Percentiles rank a stretch among this genome's conserved stretches.
These are phyloP conservation scores for Curvularia lunata DNA, from an alignment of 2,329 filamentous ascomycete genomes.

Conservation along the genomic window DNA sequence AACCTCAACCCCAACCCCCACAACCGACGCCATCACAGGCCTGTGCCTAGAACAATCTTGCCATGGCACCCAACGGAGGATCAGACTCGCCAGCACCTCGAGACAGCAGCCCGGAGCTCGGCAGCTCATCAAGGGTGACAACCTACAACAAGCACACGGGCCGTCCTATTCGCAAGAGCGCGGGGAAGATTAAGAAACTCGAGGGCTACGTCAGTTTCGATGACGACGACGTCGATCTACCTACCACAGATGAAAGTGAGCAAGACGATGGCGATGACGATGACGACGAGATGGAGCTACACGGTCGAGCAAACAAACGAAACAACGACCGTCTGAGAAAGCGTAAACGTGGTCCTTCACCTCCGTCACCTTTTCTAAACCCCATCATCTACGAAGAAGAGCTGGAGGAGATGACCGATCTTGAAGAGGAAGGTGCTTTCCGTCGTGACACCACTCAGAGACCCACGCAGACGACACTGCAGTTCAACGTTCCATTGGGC, in stretches of 20 bases:
- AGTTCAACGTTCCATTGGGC: constrained; percentile 55
- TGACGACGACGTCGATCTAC: constrained; percentile 40
- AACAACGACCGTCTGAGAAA: constrained; percentile 43
- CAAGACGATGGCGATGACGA: constrained; percentile 36
- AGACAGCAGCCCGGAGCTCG: constrained; percentile 40
- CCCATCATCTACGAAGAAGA: constrained; percentile 41
- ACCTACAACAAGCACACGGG: constrained; percentile 51
- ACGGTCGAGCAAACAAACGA: constrained; percentile 20
- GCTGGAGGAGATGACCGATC: constrained; percentile 37
- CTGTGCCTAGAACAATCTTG: background rate
- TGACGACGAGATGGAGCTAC: constrained; percentile 19
- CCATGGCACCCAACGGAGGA: constrained; percentile 5
- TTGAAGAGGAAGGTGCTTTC: constrained; percentile 28
- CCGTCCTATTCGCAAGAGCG: constrained; percentile 52
- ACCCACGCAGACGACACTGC: constrained; percentile 47
- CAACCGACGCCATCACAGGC: background rate
- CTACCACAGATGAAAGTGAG: constrained; percentile 23
- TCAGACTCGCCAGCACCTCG: constrained; percentile 3
- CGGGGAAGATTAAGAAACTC: constrained; percentile 43
- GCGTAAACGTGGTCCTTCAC: constrained; percentile 46
- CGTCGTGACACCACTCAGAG: constrained; percentile 23
- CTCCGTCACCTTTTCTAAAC: constrained; percentile 44
- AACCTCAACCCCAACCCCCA: constrained; percentile 15
- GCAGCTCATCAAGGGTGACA: constrained; percentile 33
- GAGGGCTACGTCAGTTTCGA: constrained; percentile 52